phyloP scores from a whole-genome alignment of 2,329 filamentous ascomycete genomes.

The Periconia sp. region DNA sequence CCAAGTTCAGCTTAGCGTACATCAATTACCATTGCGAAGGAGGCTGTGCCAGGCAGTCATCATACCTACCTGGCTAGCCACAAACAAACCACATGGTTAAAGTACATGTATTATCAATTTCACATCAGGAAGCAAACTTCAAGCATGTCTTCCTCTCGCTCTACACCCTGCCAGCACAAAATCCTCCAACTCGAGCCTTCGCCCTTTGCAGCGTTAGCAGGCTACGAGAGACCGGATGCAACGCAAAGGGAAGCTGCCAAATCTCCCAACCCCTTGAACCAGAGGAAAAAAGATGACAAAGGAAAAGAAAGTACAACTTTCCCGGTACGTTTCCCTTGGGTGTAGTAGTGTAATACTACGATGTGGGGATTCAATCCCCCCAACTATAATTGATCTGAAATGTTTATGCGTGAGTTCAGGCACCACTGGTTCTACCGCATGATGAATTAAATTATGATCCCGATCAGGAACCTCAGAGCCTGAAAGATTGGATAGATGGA shows the following conservation, averaged over 20 bases:
- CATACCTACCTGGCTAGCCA: too few relatives aligned
- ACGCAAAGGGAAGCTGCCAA: constrained; percentile 25
- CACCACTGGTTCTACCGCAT: constrained; percentile 60
- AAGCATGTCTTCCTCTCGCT: neutral
- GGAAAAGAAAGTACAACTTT: constrained; percentile 41
- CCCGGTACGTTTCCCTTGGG: too few relatives aligned
- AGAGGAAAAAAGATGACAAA: neutral
- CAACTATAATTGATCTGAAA: too few relatives aligned
- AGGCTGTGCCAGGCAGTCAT: neutral
- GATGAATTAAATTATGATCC: constrained; percentile 62
- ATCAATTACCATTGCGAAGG: too few relatives aligned
- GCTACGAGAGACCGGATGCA: constrained; percentile 33
- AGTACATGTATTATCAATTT: too few relatives aligned
- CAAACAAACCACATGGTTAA: neutral
- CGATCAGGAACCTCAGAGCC: constrained; percentile 54
- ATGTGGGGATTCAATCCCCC: too few relatives aligned
- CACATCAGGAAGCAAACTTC: too few relatives aligned
- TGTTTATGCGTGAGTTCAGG: too few relatives aligned
- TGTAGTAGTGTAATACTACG: too few relatives aligned
- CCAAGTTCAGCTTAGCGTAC: too few relatives aligned
- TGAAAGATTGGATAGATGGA: constrained; percentile 53
- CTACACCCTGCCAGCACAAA: constrained; percentile 7
- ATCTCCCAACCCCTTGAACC: neutral
- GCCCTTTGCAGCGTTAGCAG: constrained; percentile 36
- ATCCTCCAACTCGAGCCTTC: constrained; percentile 29